Conservation (phyloP, 75 land plant species). For the Larix kaempferi region DNA sequence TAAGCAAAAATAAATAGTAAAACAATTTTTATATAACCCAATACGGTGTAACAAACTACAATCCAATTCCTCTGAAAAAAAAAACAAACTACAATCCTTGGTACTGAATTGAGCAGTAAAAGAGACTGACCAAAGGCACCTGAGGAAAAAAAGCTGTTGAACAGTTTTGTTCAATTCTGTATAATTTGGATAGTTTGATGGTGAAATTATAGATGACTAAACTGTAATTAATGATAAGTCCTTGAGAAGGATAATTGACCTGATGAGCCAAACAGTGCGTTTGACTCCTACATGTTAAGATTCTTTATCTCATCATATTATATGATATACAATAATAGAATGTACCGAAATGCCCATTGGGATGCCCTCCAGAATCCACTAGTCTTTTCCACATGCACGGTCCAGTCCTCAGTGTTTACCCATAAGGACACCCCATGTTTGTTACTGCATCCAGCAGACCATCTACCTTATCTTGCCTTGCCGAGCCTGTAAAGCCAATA, state of each 20-base stretch:
- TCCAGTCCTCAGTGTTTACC: neutral
- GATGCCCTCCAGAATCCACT: neutral
- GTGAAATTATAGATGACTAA: neutral
- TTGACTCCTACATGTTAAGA: slow-evolving; percentile 3
- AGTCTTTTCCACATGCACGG: no score
- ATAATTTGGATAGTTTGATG: neutral
- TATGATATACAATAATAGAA: no score
- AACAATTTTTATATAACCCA: no score
- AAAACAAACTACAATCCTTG: no score
- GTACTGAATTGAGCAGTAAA: neutral
- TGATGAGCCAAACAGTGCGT: neutral
- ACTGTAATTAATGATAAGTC: neutral
- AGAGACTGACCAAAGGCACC: neutral
- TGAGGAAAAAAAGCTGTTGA: neutral
- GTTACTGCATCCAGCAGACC: neutral
- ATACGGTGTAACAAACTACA: no score
- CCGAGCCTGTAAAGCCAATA: neutral
- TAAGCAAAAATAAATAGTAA: no score
- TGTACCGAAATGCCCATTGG: no score
- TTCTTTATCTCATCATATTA: neutral
- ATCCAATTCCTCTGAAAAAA: no score
- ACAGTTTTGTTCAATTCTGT: neutral
- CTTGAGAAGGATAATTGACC: neutral
- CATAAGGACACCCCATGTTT: no score
- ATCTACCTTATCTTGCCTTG: no score